Evolutionary conservation across 495 filamentous ascomycete genomes (phyloP).

Genomic region (Xylaria cubensis): DNA sequence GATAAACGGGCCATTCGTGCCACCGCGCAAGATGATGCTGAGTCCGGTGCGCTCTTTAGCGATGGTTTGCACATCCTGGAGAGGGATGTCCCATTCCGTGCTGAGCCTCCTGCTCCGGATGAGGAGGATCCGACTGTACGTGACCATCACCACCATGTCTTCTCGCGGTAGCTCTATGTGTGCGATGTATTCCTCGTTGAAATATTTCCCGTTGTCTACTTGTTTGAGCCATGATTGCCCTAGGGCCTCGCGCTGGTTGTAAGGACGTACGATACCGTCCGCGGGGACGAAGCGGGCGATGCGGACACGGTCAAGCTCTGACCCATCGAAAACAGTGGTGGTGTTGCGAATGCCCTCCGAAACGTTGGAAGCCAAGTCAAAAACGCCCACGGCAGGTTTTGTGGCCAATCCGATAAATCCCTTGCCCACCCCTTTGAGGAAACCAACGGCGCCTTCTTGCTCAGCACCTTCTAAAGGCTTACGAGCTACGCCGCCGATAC

Average conservation of each 20-base stretch:
- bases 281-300: conserved; percentile 88
- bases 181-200: conserved; percentile 96
- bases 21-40: conserved; percentile 84
- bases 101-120: conserved; percentile 82
- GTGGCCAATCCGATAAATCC: conserved; percentile 90
- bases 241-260: conserved; percentile 92
- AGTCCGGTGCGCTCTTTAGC: conserved; percentile 95
- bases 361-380: conserved; percentile 95
- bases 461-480: conserved; percentile 96
- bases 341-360: conserved; percentile 98
- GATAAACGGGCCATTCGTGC: conserved; percentile 92
- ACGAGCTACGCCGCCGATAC: conserved; percentile 88
- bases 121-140: conserved; percentile 89
- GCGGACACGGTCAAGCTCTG: conserved; percentile 92
- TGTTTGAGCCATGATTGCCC: conserved; percentile 99
- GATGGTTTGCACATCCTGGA: conserved; percentile 97
- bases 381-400: conserved; percentile 95
- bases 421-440: conserved; percentile 97
- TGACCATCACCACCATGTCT: conserved; percentile 95
- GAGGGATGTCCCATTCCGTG: conserved; percentile 92
- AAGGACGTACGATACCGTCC: conserved; percentile 93
- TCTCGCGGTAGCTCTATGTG: conserved; percentile 89
- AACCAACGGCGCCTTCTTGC: conserved; percentile 89
- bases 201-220: conserved; percentile 93
- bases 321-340: conserved; percentile 94